Evolutionary conservation across 2,329 filamentous ascomycete genomes (phyloP), one percentile per base, ranked within the genome.

Genomic region (Epichloe sibirici): DNA sequence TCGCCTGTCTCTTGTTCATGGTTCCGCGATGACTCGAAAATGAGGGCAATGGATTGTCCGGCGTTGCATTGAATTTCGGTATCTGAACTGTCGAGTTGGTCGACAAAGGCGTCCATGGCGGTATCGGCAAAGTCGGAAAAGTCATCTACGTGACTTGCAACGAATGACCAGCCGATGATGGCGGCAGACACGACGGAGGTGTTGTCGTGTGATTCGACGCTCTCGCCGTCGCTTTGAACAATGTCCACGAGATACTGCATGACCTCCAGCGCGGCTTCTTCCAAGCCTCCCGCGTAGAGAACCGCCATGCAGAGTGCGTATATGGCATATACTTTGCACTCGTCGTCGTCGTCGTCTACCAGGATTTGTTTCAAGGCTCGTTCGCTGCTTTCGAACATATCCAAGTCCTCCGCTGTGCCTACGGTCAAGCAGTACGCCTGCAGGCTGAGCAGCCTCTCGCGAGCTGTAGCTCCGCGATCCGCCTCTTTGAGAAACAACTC

Each of bases 231-330:
- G 7, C 83, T 88, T 55, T 88, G 83, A 17, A 90, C 73, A 48
- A 95, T 88, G 54, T 90, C 86, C 11, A 91, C 70, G 31, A 91
- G 71, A 57, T 85, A 88, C 3, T 83, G 80, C 74, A 94, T 85
- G 46, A 87, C 73, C 37, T 90, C 84, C 42, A 85, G 72, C 0
- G 83, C 80, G 21, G 82, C 83, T 35, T 83, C 80, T 34, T 81
- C 76, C 5, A 79, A 78, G 1, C 85, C 86, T 2, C 88, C 88
- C 15, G 85, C 86, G 59, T 88, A 91, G 59, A 88, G 81, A 1
- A 85, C 80, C 25, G 81, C 81, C n/a, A 86, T 76, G 38, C 81
- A 79, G 51, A 94, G 77, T 12, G 85, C 78, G 61, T 86, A 81
- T n/a, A 95, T 83, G 0, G 86, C 76, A 66, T 90, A 91, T 57